Percentiles rank a stretch among this genome's conserved stretches.
Evolutionary conservation across 140 eudicot genomes (phyloP).

Genomic region (Erigeron philadelphicus): DNA sequence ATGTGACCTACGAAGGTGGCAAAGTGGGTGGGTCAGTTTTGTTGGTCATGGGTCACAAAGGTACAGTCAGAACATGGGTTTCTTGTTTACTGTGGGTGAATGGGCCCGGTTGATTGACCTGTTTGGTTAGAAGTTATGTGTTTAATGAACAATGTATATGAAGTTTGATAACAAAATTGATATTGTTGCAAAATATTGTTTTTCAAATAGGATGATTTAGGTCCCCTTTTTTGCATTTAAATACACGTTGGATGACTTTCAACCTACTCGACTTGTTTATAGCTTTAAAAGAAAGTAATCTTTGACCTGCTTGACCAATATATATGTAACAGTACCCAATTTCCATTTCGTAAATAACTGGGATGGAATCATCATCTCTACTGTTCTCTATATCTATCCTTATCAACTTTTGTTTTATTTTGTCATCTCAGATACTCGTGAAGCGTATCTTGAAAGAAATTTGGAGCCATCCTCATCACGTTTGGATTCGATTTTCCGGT

Average conservation of each 20-base stretch:
- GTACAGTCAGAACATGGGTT: not conserved
- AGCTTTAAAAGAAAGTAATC: not conserved
- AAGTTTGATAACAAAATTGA: not conserved
- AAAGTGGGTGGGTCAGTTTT: not conserved
- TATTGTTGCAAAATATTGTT: not conserved
- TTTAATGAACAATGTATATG: not conserved
- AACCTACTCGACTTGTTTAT: not conserved
- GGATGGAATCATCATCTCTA: not conserved
- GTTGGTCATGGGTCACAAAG: not conserved
- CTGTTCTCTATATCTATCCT: not conserved
- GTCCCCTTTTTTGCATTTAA: not conserved
- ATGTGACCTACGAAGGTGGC: not conserved
- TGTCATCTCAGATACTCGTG: constrained; percentile 47
- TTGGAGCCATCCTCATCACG: constrained; percentile 59
- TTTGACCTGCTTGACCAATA: constrained; percentile 1
- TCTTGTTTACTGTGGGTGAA: not conserved
- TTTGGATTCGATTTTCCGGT: constrained; percentile 71
- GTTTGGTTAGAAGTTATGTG: no score
- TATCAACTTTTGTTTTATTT: constrained; percentile 4
- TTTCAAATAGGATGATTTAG: not conserved
- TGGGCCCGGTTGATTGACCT: not conserved
- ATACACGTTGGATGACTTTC: not conserved
- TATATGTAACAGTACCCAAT: not conserved
- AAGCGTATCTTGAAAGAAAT: constrained; percentile 51
- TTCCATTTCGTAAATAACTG: not conserved